phyloP scores from a whole-genome alignment of 2,329 filamentous ascomycete genomes.

The Penicillium decumbens region DNA sequence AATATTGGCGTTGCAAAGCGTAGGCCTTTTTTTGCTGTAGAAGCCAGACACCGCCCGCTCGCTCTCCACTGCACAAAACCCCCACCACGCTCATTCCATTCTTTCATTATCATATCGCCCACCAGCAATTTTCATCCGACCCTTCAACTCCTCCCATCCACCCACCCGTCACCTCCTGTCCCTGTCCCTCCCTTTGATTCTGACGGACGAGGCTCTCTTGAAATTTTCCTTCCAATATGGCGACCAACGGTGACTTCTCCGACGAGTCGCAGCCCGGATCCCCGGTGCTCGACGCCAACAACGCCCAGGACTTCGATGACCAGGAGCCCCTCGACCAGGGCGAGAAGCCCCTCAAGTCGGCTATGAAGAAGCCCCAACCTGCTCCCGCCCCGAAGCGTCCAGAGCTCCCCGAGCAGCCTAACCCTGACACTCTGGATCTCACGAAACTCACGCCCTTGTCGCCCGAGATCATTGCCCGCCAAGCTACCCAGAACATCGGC shows the following conservation, averaged over 20 bases:
- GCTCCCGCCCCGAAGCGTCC: conserved; percentile 56
- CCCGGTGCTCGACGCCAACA: conserved; percentile 45
- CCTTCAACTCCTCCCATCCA: conserved; percentile 19
- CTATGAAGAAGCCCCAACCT: conserved; percentile 72
- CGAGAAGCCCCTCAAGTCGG: conserved; percentile 72
- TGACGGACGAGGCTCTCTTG: conserved; percentile 1
- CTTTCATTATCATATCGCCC: conserved; percentile 36
- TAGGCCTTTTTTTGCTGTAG: conserved; percentile 2
- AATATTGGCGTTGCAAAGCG: too few species aligned
- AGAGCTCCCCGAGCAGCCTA: conserved; percentile 80
- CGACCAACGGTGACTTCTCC: conserved; percentile 53
- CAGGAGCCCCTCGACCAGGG: conserved; percentile 59
- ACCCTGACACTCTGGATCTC: conserved; percentile 83
- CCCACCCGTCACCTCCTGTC: conserved; percentile 6
- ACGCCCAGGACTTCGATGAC: conserved; percentile 67
- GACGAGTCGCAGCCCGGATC: conserved; percentile 54
- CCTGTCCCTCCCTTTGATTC: conserved; percentile 3
- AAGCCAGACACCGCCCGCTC: conserved; percentile 31
- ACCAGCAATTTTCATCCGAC: conserved; percentile 37
- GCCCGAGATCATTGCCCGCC: conserved; percentile 92
- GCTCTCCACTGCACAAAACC: conserved; percentile 38
- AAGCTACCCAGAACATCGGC: conserved; percentile 96
- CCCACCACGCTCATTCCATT: conserved; percentile 30
- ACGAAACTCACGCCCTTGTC: conserved; percentile 75
- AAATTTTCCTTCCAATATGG: conserved; percentile 44